Percentiles rank a stretch among this genome's conserved stretches.
Conservation (phyloP, 2,329 filamentous ascomycete species). For the Claviceps sp. region DNA sequence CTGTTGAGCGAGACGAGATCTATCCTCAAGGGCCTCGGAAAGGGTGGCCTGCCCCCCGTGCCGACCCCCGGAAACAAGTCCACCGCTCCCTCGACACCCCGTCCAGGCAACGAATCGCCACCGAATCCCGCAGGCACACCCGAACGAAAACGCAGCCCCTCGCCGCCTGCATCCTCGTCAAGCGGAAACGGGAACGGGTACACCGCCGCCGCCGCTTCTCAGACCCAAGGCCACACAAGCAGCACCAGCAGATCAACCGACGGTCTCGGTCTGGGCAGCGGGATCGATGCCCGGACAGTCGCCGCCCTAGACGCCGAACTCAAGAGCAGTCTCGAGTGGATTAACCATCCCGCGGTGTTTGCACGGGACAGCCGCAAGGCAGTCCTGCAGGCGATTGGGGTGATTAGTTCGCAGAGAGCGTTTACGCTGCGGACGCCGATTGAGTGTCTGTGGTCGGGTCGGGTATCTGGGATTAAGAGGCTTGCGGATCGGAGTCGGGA, state of each 20-base stretch:
- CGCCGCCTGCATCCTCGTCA: constrained; percentile 32
- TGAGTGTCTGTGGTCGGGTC: constrained; percentile 77
- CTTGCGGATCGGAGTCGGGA: constrained; percentile 75
- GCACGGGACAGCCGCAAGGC: constrained; percentile 88
- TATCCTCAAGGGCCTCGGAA: constrained; percentile 90
- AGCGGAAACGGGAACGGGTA: constrained; percentile 19
- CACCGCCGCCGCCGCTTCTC: constrained; percentile 9
- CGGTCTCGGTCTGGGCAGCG: constrained; percentile 46
- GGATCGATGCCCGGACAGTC: constrained; percentile 76
- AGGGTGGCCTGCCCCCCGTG: constrained; percentile 83
- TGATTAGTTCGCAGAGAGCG: constrained; percentile 86
- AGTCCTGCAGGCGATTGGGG: constrained; percentile 88
- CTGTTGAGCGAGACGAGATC: constrained; percentile 85
- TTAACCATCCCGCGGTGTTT: constrained; percentile 91
- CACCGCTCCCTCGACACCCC: constrained; percentile 32
- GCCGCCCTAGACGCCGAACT: constrained; percentile 81
- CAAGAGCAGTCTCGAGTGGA: constrained; percentile 88
- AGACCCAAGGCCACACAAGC: constrained; percentile 19
- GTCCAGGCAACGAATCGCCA: constrained; percentile 29
- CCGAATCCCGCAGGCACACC: constrained; percentile 33
- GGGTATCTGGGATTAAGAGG: constrained; percentile 67
- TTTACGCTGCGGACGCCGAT: constrained; percentile 88
- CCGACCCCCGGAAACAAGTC: constrained; percentile 43
- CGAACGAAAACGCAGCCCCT: constrained; percentile 42
- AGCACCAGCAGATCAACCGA: constrained; percentile 41